Evolutionary conservation across 305 asterid species (phyloP).

Genomic region (Rubia balearica): DNA sequence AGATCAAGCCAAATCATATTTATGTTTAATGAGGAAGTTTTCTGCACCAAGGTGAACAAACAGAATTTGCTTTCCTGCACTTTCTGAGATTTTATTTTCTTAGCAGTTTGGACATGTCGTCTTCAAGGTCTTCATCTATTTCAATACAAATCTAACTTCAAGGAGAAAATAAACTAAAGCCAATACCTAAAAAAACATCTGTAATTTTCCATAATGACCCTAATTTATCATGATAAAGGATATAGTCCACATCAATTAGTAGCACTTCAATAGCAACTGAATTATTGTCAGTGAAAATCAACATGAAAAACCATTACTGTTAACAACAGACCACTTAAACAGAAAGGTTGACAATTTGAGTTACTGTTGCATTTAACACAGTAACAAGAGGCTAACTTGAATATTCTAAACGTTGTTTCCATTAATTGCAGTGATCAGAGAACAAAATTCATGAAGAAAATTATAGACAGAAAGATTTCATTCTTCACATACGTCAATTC

Average conservation of each 20-base stretch:
- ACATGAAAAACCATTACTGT: not conserved
- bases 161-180: not conserved
- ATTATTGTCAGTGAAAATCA: not conserved
- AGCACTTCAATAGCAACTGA: not conserved
- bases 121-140: not conserved
- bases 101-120: not conserved
- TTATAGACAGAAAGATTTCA: slow-evolving; percentile 9
- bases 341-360: not conserved
- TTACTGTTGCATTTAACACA: not conserved
- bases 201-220: not conserved
- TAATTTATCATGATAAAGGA: not conserved
- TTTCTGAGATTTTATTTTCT: not conserved
- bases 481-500: slow-evolving; percentile 71
- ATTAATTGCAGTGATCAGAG: not conserved
- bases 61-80: not conserved
- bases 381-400: not conserved
- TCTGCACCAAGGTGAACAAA: not conserved
- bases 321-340: not conserved
- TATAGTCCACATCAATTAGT: not conserved
- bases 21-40: not conserved
- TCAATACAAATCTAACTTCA: not conserved
- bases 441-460: not conserved
- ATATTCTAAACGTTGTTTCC: slow-evolving; percentile 1
- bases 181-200: not conserved
- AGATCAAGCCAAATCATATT: not conserved